Conservation (phyloP, 139 green algal species). For the Chlamydomonas sp. region DNA sequence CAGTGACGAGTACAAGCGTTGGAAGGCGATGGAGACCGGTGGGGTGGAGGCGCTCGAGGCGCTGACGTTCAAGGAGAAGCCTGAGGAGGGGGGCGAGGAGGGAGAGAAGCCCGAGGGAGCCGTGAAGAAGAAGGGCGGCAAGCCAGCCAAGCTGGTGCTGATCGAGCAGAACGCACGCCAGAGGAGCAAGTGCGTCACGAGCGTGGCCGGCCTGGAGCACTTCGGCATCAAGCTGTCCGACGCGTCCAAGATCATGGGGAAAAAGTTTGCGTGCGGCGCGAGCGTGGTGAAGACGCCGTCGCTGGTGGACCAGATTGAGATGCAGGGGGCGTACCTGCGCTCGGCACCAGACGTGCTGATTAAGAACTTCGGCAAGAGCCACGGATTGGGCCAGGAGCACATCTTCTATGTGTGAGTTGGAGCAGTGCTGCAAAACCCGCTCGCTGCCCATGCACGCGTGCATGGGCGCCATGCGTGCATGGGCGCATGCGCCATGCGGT, state of each 20-base stretch:
- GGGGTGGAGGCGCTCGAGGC: slow-evolving; percentile 44
- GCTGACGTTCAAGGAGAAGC: slow-evolving; percentile 54
- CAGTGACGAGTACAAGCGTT: slow-evolving; percentile 76
- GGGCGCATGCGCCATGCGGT: not conserved
- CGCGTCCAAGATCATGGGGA: slow-evolving; percentile 92
- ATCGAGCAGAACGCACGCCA: slow-evolving; percentile 71
- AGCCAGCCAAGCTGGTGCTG: slow-evolving; percentile 55
- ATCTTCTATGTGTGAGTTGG: slow-evolving; percentile 42
- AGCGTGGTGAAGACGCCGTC: slow-evolving; percentile 82
- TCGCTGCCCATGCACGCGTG: not conserved
- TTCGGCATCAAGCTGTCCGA: slow-evolving; percentile 89
- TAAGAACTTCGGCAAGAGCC: slow-evolving; percentile 67
- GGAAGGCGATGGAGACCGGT: slow-evolving; percentile 61
- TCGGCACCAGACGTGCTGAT: slow-evolving; percentile 66
- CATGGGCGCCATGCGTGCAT: not conserved
- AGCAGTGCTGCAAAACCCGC: not conserved
- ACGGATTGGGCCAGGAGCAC: slow-evolving; percentile 56
- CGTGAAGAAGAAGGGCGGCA: slow-evolving; percentile 76
- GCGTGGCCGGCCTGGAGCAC: slow-evolving; percentile 75
- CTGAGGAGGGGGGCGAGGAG: slow-evolving; percentile 44
- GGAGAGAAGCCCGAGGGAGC: slow-evolving; percentile 63
- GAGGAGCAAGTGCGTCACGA: slow-evolving; percentile 94
- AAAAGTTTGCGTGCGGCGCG: slow-evolving; percentile 94
- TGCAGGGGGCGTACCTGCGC: slow-evolving; percentile 75
- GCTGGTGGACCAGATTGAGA: slow-evolving; percentile 89